Conservation (phyloP, 2,329 filamentous ascomycete species). For the Thermoascus crustaceus region DNA sequence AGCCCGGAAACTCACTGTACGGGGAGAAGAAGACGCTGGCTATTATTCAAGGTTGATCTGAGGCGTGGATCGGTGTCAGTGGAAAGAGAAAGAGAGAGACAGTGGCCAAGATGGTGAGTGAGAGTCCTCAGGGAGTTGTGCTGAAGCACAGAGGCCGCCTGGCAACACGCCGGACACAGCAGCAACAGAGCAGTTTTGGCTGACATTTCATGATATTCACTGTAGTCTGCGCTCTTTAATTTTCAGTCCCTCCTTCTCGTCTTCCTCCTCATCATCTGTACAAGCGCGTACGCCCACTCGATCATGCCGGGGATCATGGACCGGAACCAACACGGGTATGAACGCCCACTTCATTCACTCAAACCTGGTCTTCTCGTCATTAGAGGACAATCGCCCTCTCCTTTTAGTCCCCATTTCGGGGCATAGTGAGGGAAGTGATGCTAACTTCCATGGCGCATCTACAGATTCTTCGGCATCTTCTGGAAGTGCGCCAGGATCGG, state of each 20-base stretch:
- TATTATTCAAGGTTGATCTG: too few relatives aligned
- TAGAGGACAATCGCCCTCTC: background rate
- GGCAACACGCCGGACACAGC: background rate
- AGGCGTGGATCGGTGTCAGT: background rate
- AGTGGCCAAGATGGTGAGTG: constrained; percentile 24
- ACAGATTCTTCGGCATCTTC: constrained; percentile 71
- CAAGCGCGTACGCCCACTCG: constrained; percentile 85
- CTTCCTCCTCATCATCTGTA: constrained; percentile 91
- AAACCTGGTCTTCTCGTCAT: background rate
- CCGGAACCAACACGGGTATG: constrained; percentile 81
- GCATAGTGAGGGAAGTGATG: background rate
- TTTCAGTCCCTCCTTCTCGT: constrained; percentile 95
- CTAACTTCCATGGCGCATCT: constrained; percentile 6
- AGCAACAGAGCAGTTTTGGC: background rate
- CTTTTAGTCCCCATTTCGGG: background rate
- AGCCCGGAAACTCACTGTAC: background rate
- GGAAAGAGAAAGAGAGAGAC: constrained; percentile 3
- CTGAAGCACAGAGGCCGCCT: constrained; percentile 3
- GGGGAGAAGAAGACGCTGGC: background rate
- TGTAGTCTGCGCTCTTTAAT: constrained; percentile 91
- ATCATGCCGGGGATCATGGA: constrained; percentile 86
- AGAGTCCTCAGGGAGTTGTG: constrained; percentile 1
- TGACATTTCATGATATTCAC: background rate
- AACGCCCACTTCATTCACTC: constrained; percentile 1
- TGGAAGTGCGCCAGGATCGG: constrained; percentile 95